phyloP scores from a whole-genome alignment of 225 moss, liverwort and hornwort genomes.

The Thuidium tamariscinum region DNA sequence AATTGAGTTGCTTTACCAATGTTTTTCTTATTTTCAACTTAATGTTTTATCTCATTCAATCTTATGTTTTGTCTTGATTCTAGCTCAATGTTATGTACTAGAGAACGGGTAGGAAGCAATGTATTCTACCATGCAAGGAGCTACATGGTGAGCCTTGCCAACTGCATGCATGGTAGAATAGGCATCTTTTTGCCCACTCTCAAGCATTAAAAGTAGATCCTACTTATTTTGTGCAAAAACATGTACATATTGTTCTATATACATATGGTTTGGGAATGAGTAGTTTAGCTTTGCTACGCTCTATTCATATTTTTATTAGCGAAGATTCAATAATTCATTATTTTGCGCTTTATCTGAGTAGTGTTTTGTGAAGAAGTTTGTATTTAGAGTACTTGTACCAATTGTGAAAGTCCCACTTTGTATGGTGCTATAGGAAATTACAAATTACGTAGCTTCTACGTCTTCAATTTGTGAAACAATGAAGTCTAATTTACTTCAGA shows the following conservation, averaged over 20 bases:
- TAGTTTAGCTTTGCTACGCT: neutral
- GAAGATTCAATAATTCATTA: neutral
- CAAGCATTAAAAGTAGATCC: fast-evolving
- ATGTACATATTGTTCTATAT: neutral
- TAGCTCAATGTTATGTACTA: no score
- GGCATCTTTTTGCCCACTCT: fast-evolving
- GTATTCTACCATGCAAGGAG: no score
- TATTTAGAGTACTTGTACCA: no score
- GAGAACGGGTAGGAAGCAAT: no score
- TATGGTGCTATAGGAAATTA: neutral
- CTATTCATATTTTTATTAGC: fast-evolving
- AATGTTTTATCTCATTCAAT: no score
- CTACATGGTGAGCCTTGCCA: no score
- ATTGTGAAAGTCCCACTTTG: fast-evolving
- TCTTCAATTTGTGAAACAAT: neutral
- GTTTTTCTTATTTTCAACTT: no score
- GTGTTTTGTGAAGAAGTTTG: no score
- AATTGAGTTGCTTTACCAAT: no score
- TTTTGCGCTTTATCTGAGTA: neutral
- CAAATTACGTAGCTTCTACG: neutral
- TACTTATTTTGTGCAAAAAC: neutral
- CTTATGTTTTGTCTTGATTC: no score
- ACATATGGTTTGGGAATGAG: fast-evolving
- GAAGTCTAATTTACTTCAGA: neutral
- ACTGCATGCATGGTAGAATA: fast-evolving